Evolutionary conservation across 306 rosid genomes (phyloP).

Genomic region (Malus orientalis): DNA sequence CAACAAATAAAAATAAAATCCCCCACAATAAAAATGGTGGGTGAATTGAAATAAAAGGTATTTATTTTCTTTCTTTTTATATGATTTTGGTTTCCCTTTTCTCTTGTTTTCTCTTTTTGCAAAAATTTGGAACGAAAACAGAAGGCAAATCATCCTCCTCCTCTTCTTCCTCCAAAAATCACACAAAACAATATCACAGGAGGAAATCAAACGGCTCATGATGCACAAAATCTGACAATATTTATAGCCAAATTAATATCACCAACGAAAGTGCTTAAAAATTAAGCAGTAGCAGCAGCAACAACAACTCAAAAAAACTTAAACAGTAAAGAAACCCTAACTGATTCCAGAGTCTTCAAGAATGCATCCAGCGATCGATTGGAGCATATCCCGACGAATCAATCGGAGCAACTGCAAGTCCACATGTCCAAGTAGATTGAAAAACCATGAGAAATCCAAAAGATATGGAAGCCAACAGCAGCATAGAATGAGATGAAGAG

Average conservation of each 20-base stretch:
- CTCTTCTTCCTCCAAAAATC: slow-evolving; percentile 45
- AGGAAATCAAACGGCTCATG: slow-evolving; percentile 33
- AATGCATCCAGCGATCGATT: slow-evolving; percentile 26
- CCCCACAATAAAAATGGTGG: slow-evolving; percentile 74
- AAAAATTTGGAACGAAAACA: slow-evolving; percentile 13
- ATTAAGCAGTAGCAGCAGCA: no score
- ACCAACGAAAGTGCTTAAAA: neutral
- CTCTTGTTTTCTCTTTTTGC: neutral
- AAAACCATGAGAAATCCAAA: neutral
- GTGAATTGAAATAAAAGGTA: slow-evolving; percentile 33
- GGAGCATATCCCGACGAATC: slow-evolving; percentile 33
- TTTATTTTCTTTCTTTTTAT: slow-evolving; percentile 8
- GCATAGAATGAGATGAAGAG: neutral
- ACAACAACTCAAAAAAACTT: no score
- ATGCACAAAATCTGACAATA: slow-evolving; percentile 28
- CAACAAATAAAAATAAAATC: slow-evolving; percentile 22
- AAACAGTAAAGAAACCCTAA: slow-evolving; percentile 13
- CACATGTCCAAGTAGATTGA: slow-evolving; percentile 2
- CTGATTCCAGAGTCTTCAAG: slow-evolving; percentile 54
- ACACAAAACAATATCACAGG: slow-evolving; percentile 43
- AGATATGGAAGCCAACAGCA: neutral
- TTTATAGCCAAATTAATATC: slow-evolving; percentile 35
- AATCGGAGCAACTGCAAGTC: slow-evolving; percentile 1
- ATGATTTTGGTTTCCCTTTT: slow-evolving; percentile 11
- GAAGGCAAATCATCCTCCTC: slow-evolving; percentile 4